phyloP scores from a whole-genome alignment of 257 asterid genomes.

The Solanum bulbocastanum region DNA sequence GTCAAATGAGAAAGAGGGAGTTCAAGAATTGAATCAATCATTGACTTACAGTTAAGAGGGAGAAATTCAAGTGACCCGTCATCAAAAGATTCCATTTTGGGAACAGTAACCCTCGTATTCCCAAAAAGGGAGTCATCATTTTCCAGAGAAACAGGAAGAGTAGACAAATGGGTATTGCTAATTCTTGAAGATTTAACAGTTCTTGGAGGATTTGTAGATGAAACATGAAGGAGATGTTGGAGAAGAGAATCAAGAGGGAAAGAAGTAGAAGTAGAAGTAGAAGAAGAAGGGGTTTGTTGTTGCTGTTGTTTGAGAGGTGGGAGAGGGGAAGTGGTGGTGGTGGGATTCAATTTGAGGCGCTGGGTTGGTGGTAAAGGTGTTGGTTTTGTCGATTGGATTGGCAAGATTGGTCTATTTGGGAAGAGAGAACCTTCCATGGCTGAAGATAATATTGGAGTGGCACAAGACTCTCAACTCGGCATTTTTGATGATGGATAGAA shows the following conservation, averaged over 20 bases:
- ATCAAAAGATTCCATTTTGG: constrained; percentile 16
- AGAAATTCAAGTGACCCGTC: constrained; percentile 56
- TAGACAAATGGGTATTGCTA: constrained; percentile 3
- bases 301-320: constrained; percentile 52
- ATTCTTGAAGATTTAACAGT: constrained; percentile 28
- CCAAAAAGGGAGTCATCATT: constrained; percentile 25
- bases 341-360: constrained; percentile 34
- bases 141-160: constrained; percentile 22
- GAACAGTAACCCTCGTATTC: constrained; percentile 23
- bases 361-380: constrained; percentile 30
- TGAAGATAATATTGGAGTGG: neutral
- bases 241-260: constrained; percentile 81
- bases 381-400: constrained; percentile 52
- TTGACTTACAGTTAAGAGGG: constrained; percentile 58
- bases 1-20: constrained; percentile 39
- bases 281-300: constrained; percentile 9
- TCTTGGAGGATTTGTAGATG: constrained; percentile 14
- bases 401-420: constrained; percentile 65
- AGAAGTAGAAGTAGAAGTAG: constrained; percentile 25
- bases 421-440: constrained; percentile 77
- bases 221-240: constrained; percentile 62
- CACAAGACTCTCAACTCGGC: neutral
- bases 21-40: constrained; percentile 53
- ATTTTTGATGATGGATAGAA: neutral
- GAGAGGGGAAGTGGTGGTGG: constrained; percentile 39